Evolutionary conservation across 768 basidiomycete species (phyloP), one percentile per base, ranked within the genome.

Genomic region (Tephrocybe sp.): DNA sequence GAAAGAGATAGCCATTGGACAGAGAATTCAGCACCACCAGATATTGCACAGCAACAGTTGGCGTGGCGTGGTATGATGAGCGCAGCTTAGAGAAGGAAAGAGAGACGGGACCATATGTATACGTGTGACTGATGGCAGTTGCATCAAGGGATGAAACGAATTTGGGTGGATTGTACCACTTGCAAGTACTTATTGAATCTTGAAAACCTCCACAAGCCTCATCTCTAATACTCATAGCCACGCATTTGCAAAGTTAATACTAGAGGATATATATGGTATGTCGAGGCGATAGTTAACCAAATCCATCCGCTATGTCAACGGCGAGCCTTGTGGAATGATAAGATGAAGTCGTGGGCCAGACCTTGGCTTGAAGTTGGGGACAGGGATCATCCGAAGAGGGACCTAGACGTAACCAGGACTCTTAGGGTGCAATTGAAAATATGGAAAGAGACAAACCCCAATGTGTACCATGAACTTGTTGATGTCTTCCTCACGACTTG

Each of bases 401-500:
- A 73, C 68, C 74, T 75, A 48, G 44, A 39, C 1, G 23, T 34
- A 45, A 47, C 22, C 13, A 16, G 11, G 35, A 19, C 39, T 26
- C 13, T 16, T 12, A 39, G 34, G 23, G 30, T 43, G 2, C 17
- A 4, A n/a, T 48, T 20, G 19, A 12, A 56, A 31, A 45, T 19
- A 43, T 36, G 31, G 38, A 43, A 45, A 34, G 47, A 31, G 46
- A 58, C 77, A 47, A 60, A 79, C 77, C 58, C 76, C 76, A 45
- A 77, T 74, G 55, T 75, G 72, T 13, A 68, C 62, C 72, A 76
- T 75, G 55, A 77, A 76, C n/a, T 59, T 70, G 50, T 74, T 72
- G 53, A 75, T 60, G 50, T 77, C 72, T 35, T 63, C 57, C 16
- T 70, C 71, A 42, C 71, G 65, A 17, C 64, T 53, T 33, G 56